Conservation (phyloP, 2,329 filamentous ascomycete genomes). For the Fusarium sp. region DNA sequence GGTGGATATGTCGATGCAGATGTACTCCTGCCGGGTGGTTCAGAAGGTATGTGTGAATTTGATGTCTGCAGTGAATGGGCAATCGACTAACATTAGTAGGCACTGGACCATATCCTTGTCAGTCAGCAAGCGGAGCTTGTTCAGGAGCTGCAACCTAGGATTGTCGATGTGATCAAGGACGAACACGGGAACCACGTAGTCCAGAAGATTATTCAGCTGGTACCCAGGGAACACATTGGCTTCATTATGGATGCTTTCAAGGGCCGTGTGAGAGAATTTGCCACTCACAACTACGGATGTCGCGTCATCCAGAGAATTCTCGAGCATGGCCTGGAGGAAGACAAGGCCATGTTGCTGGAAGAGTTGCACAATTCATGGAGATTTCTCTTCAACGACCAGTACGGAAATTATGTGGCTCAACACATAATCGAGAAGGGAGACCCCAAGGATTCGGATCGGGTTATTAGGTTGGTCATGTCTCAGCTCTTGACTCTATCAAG, state of each 20-base stretch:
- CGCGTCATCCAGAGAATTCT: conserved; percentile 92
- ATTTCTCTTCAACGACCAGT: conserved; percentile 82
- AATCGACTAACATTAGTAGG: conserved; percentile 59
- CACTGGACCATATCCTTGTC: conserved; percentile 87
- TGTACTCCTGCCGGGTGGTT: conserved; percentile 94
- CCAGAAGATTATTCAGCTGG: conserved; percentile 90
- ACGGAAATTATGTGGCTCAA: conserved; percentile 95
- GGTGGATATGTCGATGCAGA: conserved; percentile 78
- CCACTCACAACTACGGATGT: conserved; percentile 85
- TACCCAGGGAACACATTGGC: conserved; percentile 75
- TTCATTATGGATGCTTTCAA: conserved; percentile 85
- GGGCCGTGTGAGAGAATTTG: conserved; percentile 75
- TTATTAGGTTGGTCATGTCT: conserved; percentile 76
- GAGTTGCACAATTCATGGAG: conserved; percentile 79
- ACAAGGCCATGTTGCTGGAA: conserved; percentile 74
- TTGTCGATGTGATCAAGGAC: conserved; percentile 80
- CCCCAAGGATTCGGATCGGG: conserved; percentile 72
- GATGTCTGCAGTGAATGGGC: not conserved
- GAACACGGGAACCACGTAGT: conserved; percentile 97
- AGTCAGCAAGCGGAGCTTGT: conserved; percentile 88
- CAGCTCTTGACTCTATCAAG: conserved; percentile 80
- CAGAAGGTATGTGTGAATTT: conserved; percentile 72
- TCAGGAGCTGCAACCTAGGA: conserved; percentile 78
- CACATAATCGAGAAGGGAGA: conserved; percentile 85
- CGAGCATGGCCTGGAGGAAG: conserved; percentile 76